Conservation (phyloP, 2,329 filamentous ascomycete species). For the Neofusicoccum laricinum region DNA sequence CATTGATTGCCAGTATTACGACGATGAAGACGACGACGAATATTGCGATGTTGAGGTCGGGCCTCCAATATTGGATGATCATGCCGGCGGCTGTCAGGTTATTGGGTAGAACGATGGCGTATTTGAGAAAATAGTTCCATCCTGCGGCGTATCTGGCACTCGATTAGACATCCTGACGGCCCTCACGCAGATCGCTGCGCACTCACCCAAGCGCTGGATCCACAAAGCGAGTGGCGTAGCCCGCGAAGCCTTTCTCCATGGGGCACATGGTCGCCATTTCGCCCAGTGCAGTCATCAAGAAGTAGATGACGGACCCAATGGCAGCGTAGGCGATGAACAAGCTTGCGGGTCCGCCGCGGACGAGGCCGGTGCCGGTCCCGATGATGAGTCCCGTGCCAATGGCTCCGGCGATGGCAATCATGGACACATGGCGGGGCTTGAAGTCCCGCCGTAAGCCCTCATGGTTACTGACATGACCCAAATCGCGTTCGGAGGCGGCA, state of each 20-base stretch:
- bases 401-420: conserved; percentile 14
- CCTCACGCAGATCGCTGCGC: conserved; percentile 25
- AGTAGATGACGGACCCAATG: conserved; percentile 68
- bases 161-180: too few relatives aligned
- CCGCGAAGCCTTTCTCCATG: conserved; percentile 71
- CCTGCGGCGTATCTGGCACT: conserved; percentile 29
- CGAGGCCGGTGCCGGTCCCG: conserved; percentile 13
- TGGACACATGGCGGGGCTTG: not conserved
- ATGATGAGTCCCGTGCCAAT: conserved; percentile 18
- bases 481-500: not conserved
- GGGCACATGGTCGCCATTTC: conserved; percentile 78
- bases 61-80: conserved; percentile 62
- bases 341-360: conserved; percentile 41
- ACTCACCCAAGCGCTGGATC: conserved; percentile 67
- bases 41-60: conserved; percentile 43
- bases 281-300: conserved; percentile 63
- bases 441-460: not conserved
- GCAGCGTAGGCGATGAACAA: conserved; percentile 46
- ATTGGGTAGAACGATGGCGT: conserved; percentile 36
- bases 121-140: conserved; percentile 34
- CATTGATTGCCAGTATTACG: conserved; percentile 21
- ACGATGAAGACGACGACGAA: conserved; percentile 59
- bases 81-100: conserved; percentile 37
- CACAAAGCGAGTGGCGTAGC: conserved; percentile 74
- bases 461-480: not conserved